These are phyloP conservation scores for Helotiales sp. DNA, from an alignment of 2,329 filamentous ascomycete species.

Conservation along the genomic window DNA sequence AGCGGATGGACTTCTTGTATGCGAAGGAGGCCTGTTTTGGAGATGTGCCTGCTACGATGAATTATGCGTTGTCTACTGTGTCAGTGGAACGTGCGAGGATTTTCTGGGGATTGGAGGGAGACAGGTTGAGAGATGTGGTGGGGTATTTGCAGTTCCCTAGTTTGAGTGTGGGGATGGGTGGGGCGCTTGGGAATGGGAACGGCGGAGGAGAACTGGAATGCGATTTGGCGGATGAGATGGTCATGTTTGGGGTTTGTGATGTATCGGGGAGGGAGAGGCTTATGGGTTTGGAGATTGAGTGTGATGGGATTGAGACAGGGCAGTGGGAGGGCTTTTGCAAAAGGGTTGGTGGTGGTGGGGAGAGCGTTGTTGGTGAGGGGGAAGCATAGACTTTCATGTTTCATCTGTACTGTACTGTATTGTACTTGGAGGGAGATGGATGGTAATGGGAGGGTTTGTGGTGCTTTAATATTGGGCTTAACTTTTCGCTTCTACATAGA, in stretches of 20 bases:
- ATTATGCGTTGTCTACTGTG: constrained; percentile 31
- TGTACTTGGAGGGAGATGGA: neutral
- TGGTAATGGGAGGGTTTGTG: neutral
- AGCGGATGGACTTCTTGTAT: constrained; percentile 37
- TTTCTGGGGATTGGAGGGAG: constrained; percentile 18
- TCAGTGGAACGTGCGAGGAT: constrained; percentile 22
- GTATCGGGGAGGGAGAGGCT: neutral
- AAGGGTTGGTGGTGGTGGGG: neutral
- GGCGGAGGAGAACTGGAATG: neutral
- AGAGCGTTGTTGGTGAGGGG: neutral
- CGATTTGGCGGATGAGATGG: constrained; percentile 22
- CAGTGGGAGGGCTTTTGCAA: constrained; percentile 23
- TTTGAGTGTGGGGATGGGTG: neutral
- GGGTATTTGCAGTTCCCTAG: constrained; percentile 14
- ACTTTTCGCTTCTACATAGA: neutral
- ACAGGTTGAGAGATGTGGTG: constrained; percentile 6
- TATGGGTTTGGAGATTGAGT: constrained; percentile 13
- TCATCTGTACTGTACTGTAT: neutral
- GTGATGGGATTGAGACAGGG: constrained; percentile 24
- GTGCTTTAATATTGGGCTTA: neutral
- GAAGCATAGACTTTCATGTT: neutral
- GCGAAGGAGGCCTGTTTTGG: constrained; percentile 34
- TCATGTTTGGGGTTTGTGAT: constrained; percentile 29
- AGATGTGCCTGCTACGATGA: constrained; percentile 39
- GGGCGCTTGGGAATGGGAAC: neutral